Percentiles rank a stretch among this genome's conserved stretches.
Evolutionary conservation across 352 stramenopile genomes (phyloP).

Genomic region (Globisporangium recalcitrans): DNA sequence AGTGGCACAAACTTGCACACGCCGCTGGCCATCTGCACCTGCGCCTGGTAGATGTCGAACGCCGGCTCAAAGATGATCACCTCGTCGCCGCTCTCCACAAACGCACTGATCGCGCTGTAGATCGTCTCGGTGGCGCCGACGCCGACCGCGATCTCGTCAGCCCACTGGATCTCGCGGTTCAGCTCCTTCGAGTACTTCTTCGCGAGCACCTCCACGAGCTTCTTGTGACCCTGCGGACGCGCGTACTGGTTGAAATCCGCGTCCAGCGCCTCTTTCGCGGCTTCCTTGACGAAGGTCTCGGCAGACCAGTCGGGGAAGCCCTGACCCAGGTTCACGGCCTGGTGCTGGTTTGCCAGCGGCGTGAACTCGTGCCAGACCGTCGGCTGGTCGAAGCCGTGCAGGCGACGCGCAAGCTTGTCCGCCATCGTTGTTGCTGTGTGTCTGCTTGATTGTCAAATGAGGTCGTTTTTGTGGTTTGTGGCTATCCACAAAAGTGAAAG

Average conservation of each 20-base stretch:
- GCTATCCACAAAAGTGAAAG: too few relatives aligned
- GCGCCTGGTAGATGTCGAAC: constrained; percentile 95
- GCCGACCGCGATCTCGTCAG: constrained; percentile 91
- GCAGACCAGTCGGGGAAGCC: constrained; percentile 94
- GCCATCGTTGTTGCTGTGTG: constrained; percentile 28
- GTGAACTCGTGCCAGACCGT: constrained; percentile 89
- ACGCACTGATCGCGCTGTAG: constrained; percentile 89
- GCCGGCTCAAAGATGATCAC: constrained; percentile 96
- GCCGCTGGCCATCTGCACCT: constrained; percentile 81
- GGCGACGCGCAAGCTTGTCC: constrained; percentile 52
- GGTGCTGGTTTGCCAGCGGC: constrained; percentile 77
- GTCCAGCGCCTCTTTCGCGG: constrained; percentile 89
- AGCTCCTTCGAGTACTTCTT: constrained; percentile 89
- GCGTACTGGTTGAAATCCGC: constrained; percentile 94
- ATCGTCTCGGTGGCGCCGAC: constrained; percentile 94
- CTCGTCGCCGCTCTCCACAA: constrained; percentile 93
- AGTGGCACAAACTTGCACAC: constrained; percentile 85
- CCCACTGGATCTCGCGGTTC: constrained; percentile 80
- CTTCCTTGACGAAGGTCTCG: constrained; percentile 92
- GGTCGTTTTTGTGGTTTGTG: not conserved
- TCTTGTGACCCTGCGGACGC: constrained; percentile 84
- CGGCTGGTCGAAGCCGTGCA: constrained; percentile 68
- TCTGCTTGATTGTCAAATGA: not conserved
- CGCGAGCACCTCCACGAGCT: constrained; percentile 81
- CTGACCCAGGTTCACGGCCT: constrained; percentile 91